These are phyloP conservation scores for Pseudogymnoascus sp. DNA, from an alignment of 2,329 filamentous ascomycete species.

Conservation along the genomic window DNA sequence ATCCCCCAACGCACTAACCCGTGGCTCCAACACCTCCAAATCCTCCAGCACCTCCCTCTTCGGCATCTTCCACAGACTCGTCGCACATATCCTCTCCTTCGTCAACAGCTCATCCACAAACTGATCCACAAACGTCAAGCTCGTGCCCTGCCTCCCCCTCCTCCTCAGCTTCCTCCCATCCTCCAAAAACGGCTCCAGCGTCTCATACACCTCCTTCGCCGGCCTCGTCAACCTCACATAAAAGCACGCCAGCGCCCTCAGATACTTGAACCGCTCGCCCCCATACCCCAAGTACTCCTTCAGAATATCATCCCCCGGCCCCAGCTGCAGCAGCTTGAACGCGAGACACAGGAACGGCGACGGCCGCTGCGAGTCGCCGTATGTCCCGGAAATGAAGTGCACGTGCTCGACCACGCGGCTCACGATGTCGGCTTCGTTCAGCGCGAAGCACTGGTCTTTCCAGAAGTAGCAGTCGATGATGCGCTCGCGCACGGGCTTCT, in stretches of 20 bases:
- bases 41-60: slow-evolving; percentile 79
- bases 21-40: slow-evolving; percentile 75
- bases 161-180: slow-evolving; percentile 80
- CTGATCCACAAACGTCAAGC: slow-evolving; percentile 76
- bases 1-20: slow-evolving; percentile 76
- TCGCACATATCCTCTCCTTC: slow-evolving; percentile 85
- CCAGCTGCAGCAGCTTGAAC: slow-evolving; percentile 89
- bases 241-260: slow-evolving; percentile 83
- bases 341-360: slow-evolving; percentile 89
- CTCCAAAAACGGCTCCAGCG: slow-evolving; percentile 73
- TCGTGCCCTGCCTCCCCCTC: slow-evolving; percentile 65
- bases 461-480: slow-evolving; percentile 95
- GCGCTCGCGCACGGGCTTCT: slow-evolving; percentile 90
- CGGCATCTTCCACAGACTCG: slow-evolving; percentile 87
- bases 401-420: slow-evolving; percentile 83
- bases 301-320: slow-evolving; percentile 71
- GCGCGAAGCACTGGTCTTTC: slow-evolving; percentile 96
- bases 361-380: slow-evolving; percentile 75
- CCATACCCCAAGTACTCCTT: slow-evolving; percentile 71
- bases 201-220: slow-evolving; percentile 70
- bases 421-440: slow-evolving; percentile 77
- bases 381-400: slow-evolving; percentile 78
- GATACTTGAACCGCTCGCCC: slow-evolving; percentile 74
- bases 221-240: slow-evolving; percentile 86
- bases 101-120: slow-evolving; percentile 88